These are phyloP conservation scores for Gossypium stocksii DNA, from an alignment of 345 rosid genomes.

Conservation along the genomic window DNA sequence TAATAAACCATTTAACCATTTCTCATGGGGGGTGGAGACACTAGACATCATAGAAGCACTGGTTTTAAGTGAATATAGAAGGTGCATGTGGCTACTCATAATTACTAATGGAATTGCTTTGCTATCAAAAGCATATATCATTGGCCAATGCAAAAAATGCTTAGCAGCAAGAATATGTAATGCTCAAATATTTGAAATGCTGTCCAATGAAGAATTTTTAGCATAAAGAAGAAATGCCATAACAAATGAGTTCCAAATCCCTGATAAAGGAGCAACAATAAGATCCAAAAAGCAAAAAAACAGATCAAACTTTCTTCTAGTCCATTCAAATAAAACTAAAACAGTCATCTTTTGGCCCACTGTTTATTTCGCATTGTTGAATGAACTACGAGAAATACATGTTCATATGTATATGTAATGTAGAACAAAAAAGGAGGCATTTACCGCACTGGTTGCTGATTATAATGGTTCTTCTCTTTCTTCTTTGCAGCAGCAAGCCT, in stretches of 20 bases:
- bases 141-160: neutral
- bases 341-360: constrained; percentile 19
- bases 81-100: neutral
- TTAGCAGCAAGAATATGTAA: neutral
- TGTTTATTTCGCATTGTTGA: constrained; percentile 24
- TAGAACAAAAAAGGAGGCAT: neutral
- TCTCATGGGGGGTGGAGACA: neutral
- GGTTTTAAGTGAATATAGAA: neutral
- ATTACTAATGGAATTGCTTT: neutral
- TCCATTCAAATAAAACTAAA: constrained; percentile 20
- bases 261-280: constrained; percentile 19
- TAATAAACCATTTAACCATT: too few species aligned
- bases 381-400: constrained; percentile 31
- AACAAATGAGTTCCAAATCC: constrained; percentile 17
- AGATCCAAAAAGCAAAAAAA: constrained; percentile 20
- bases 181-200: neutral
- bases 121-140: neutral
- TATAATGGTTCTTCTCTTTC: constrained; percentile 70
- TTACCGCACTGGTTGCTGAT: constrained; percentile 69
- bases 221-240: constrained; percentile 25
- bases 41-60: neutral
- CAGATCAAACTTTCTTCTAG: neutral
- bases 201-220: constrained; percentile 18
- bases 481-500: constrained; percentile 69
- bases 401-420: constrained; percentile 20